Conservation (phyloP, 805 yeast species). For the Torulaspora franciscae region DNA sequence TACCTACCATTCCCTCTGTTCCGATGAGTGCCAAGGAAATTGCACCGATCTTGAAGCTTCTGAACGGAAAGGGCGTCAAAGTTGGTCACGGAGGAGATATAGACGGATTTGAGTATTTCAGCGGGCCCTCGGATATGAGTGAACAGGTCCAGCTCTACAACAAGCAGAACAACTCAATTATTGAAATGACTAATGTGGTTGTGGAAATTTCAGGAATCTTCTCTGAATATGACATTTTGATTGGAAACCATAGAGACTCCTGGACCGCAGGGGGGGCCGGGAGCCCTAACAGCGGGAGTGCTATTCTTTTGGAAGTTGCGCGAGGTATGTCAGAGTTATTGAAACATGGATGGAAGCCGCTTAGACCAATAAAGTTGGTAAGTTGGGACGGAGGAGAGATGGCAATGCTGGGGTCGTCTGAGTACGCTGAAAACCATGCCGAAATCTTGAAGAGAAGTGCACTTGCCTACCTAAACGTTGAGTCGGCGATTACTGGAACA, state of each 20-base stretch:
- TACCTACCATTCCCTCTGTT: slow-evolving; percentile 51
- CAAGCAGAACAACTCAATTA: slow-evolving; percentile 40
- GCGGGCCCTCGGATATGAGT: slow-evolving; percentile 42
- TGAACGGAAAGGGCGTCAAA: slow-evolving; percentile 39
- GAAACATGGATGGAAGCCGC: slow-evolving; percentile 62
- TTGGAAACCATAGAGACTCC: slow-evolving; percentile 55
- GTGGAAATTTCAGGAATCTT: slow-evolving; percentile 55
- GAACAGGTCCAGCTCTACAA: slow-evolving; percentile 39
- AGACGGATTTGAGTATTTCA: slow-evolving; percentile 40
- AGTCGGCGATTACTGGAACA: slow-evolving; percentile 50
- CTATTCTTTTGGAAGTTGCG: slow-evolving; percentile 48
- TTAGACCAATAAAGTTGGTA: slow-evolving; percentile 61
- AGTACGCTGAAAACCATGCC: slow-evolving; percentile 61
- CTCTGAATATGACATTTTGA: slow-evolving; percentile 46
- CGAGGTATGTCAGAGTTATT: slow-evolving; percentile 45
- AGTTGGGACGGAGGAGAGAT: slow-evolving; percentile 82
- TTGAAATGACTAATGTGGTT: slow-evolving; percentile 46
- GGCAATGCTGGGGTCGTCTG: slow-evolving; percentile 72
- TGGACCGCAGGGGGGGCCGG: slow-evolving; percentile 48
- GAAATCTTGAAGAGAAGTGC: slow-evolving; percentile 44
- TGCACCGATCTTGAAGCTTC: slow-evolving; percentile 37
- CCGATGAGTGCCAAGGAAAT: slow-evolving; percentile 46
- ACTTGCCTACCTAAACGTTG: slow-evolving; percentile 50
- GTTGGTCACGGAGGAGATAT: slow-evolving; percentile 42
- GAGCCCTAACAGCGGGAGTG: slow-evolving; percentile 48